Base-by-base conservation (phyloP, 352 stramenopile genomes). In the Globisporangium splendens region DNA sequence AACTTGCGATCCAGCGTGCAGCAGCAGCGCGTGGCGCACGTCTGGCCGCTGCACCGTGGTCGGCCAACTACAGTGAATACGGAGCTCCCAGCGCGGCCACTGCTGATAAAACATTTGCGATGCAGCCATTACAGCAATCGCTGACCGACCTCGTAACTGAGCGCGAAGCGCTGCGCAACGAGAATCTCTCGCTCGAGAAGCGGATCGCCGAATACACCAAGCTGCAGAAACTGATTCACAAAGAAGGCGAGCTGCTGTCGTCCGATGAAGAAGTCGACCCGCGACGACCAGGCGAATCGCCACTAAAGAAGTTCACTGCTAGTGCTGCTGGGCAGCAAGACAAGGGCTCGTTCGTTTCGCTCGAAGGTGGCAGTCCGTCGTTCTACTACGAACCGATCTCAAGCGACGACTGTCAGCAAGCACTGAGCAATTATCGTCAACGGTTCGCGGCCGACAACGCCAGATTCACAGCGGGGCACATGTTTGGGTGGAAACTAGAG, bases 331-430 rank as follows among this genome's bases (percentile, higher is more conserved):
- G 8, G 50, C 47, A 53, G 47, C 47, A 53, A 4, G 17, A 33
- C 11, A 49, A 50, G 15, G 53, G 53, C 24, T 50, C 41, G 53
- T 59, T 51, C 28, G 53, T 59, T 35, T 48, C 41, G 4, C 38
- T 59, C 22, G 43, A 59, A 13, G 53, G 43, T 17, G 70, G 65
- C 7, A 67, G 69, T 31, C 61, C 68, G 24, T 66, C 68, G 1
- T 79, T 79, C 50, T 69, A 72, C 56, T 79, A 65, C 42, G 54
- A 79, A 18, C 70, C 68, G 11, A 62, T 79, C 33, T 50, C 61
- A 14, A 67, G 66, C 41, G 43, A 69, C 41, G 64, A 76, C 18
- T 52, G 70, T 38, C 58, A 72, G 42, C 43, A 55, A 17, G 62
- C 72, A 49, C 58, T 61, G 48, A 43, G 65, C 49, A 51, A 59